Evolutionary conservation across 257 asterid species (phyloP), one percentile per base, ranked within the genome.

Genomic region (Dorcoceras hygrometricum): DNA sequence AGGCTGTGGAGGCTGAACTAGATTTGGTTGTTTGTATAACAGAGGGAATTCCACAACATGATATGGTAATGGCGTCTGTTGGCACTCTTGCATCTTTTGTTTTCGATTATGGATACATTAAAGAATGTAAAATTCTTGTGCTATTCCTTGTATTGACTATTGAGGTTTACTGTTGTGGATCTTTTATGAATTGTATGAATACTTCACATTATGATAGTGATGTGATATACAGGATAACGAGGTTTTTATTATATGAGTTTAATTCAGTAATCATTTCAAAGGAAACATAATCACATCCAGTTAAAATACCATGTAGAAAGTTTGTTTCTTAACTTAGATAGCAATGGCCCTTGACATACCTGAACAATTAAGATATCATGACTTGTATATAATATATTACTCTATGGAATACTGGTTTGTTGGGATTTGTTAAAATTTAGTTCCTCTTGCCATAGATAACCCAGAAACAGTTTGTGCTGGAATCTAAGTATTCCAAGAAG

Each of bases 41-140:
- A 0, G 95, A 90, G 77, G 97, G 96, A 62, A 88, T 93, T 71
- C 97, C 99, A 59, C 99, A 88, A 68, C 97, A 90, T 75, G 97
- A 93, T 77, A 90, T 93, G 99, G 99, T 92, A 86, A 78, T 39
- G 22, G 50, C 70, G 32, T 14, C 16, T 12, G 36, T 59, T 62
- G 12, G 39, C 20, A 31, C 54, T 16, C 54, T 27, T 62, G 57
- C 26, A 5, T 61, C 22, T 66, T 66, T 57, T 7, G 1, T 20
- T 59, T 19, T 56, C 39, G 32, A 54, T 32, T 63, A 43, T 25
- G n/a, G n/a, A 67, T 54, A 66, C 34, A 67, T 29, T 62, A 57
- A 32, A 8, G 8, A 8, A 10, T 59, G 26, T 34, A 57, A 28
- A 51, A 66, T 36, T 63, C 62, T 62, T 29, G 36, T 56, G 24